phyloP scores from a whole-genome alignment of 192 early-diverging fungal species.

The Irineochytrium annulatum region DNA sequence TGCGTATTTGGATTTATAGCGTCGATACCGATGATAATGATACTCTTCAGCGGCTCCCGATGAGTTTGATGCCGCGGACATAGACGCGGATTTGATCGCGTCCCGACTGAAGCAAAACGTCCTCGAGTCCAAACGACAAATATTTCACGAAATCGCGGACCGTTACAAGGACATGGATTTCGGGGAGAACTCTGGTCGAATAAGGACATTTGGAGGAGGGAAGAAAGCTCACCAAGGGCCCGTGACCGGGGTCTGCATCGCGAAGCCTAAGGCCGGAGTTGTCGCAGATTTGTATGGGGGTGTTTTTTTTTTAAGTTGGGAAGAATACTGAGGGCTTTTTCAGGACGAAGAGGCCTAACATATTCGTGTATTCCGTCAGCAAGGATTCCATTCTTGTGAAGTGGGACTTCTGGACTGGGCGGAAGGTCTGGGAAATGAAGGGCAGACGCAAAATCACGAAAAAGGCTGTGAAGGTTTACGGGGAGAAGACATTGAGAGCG shows the following conservation, averaged over 20 bases:
- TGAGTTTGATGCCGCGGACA: slow-evolving; percentile 86
- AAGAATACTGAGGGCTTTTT: neutral
- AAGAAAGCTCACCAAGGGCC: slow-evolving; percentile 68
- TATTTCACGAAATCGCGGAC: slow-evolving; percentile 57
- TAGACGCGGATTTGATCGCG: slow-evolving; percentile 91
- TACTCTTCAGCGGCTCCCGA: slow-evolving; percentile 21
- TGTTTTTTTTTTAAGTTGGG: neutral
- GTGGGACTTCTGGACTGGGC: slow-evolving; percentile 74
- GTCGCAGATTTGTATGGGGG: slow-evolving; percentile 13
- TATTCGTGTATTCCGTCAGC: slow-evolving; percentile 75
- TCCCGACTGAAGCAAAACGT: slow-evolving; percentile 78
- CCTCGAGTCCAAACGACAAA: slow-evolving; percentile 51
- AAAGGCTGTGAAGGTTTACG: slow-evolving; percentile 33
- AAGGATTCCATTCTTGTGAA: slow-evolving; percentile 94
- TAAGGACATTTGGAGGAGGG: slow-evolving; percentile 28
- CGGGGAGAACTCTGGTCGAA: slow-evolving; percentile 15
- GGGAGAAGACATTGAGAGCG: slow-evolving; percentile 24
- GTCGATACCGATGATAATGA: neutral
- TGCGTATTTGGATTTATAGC: slow-evolving; percentile 4
- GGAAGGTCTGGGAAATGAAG: slow-evolving; percentile 60
- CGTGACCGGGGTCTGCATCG: slow-evolving; percentile 76
- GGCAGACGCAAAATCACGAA: slow-evolving; percentile 74
- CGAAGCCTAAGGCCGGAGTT: slow-evolving; percentile 35
- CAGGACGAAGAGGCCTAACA: slow-evolving; percentile 7
- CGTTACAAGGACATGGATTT: slow-evolving; percentile 36